Base-by-base conservation (phyloP, 495 filamentous ascomycete genomes). In the Hyaloscypha variabilis region DNA sequence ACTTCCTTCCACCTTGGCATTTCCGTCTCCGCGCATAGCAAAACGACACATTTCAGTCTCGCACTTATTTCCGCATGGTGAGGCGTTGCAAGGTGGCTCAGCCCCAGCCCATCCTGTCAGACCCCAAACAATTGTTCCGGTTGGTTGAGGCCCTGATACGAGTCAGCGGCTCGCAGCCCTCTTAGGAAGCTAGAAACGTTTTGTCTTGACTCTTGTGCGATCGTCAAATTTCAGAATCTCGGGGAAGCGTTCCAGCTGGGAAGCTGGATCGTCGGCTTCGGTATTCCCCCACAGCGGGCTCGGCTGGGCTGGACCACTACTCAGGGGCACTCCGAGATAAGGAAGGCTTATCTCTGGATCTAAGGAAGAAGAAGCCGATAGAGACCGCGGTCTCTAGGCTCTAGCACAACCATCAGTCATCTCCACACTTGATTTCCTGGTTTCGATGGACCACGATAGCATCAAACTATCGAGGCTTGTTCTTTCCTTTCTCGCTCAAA, bases 21-120 rank as follows among this genome's bases (percentile, higher is more conserved):
- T 14, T 24, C 19, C 8, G 49, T 6, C 49, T n/a, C 51, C 21
- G 21, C 23, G 23, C 23, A 28, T 54, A 54, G 25, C 51, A 28
- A 54, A 54, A 54, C 51, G 51, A 54, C 51, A 54, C n/a, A 54
- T 54, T 19, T 54, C 39, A 46, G n/a, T 8, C 5, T 54, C n/a
- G 13, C n/a, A 19, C 23, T n/a, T n/a, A 51, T n/a, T n/a, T n/a
- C 23, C 19, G n/a, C 51, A 54, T 54, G 51, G 21, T 19, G 25
- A 54, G 51, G 51, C 51, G 25, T 24, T 25, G n/a, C 25, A 11
- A 26, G 10, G 51, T 28, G n/a, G 21, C 51, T 54, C 51, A 54
- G 51, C 51, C 51, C 51, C 51, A 19, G 21, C 6, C n/a, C n/a
- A 54, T 54, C 25, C 21, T 54, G 51, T 54, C 51, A 54, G 51